A percentile compares a stretch with the other conserved stretches of the same genome.
Conservation (phyloP, 495 filamentous ascomycete species). For the Thermochaetoides thermophila region DNA sequence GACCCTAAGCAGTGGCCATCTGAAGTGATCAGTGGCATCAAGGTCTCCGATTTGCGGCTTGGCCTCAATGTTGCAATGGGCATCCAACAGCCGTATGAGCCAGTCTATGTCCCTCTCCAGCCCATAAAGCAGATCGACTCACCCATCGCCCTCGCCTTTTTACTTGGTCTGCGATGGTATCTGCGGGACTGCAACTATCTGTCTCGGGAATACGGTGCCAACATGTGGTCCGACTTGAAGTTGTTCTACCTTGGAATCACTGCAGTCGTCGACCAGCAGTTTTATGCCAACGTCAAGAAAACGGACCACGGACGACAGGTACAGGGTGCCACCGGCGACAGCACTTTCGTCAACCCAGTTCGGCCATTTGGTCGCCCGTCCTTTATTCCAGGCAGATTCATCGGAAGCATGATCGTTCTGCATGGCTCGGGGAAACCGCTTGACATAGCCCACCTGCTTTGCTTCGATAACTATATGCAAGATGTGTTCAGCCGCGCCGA, state of each 20-base stretch:
- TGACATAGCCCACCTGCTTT: background rate
- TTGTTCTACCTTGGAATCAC: background rate
- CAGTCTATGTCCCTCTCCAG: background rate
- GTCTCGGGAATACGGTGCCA: background rate
- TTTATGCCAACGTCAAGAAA: background rate
- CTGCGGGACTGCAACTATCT: background rate
- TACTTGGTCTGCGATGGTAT: constrained; percentile 5
- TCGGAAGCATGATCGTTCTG: background rate
- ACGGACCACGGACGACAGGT: background rate
- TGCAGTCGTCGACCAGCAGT: background rate
- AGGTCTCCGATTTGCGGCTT: background rate
- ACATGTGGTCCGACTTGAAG: background rate
- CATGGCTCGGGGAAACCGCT: constrained; percentile 2
- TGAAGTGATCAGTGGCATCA: constrained; percentile 1
- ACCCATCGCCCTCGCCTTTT: background rate
- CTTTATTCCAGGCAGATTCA: background rate
- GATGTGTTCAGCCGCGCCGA: background rate
- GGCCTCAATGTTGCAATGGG: background rate
- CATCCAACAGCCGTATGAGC: background rate
- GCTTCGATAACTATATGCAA: constrained; percentile 1
- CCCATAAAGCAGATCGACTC: background rate
- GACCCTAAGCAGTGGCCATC: background rate
- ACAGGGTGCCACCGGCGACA: background rate
- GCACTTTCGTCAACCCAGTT: background rate
- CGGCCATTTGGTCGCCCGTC: no score